Percentiles rank a stretch among this genome's conserved stretches.
These are phyloP conservation scores for Ceratobasidium sp. DNA, from an alignment of 1,284 basidiomycete genomes.

Conservation along the genomic window DNA sequence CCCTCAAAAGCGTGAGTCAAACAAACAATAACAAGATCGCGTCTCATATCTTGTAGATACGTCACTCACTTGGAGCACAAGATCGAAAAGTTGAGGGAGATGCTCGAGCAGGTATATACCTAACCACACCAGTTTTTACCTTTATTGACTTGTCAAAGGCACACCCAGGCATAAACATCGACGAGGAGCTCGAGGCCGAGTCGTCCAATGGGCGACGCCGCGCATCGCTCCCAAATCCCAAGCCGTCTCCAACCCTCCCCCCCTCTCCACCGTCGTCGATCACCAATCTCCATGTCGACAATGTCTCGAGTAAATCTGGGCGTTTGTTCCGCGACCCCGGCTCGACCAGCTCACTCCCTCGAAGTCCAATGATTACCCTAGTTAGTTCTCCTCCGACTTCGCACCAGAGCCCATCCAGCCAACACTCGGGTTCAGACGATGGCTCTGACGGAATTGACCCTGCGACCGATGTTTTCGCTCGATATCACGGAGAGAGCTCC, in stretches of 20 bases:
- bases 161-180: constrained; percentile 17
- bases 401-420: constrained; percentile 17
- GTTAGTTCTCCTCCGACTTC: constrained; percentile 14
- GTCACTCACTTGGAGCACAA: constrained; percentile 29
- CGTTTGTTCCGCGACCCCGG: constrained; percentile 1
- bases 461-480: constrained; percentile 16
- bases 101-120: constrained; percentile 22
- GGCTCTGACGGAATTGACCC: not conserved
- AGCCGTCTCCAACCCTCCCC: constrained; percentile 1
- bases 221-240: not conserved
- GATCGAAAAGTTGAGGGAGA: constrained; percentile 28
- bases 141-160: not conserved
- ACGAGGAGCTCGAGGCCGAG: constrained; percentile 29
- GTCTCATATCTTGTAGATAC: not conserved
- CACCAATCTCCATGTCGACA: constrained; percentile 30
- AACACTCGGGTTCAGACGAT: not conserved
- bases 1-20: constrained; percentile 32
- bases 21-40: not conserved
- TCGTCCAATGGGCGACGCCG: not conserved
- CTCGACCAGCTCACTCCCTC: constrained; percentile 7
- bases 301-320: constrained; percentile 28
- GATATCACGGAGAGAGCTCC: constrained; percentile 31
- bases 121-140: not conserved
- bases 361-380: constrained; percentile 17
- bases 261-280: constrained; percentile 28